Base-by-base conservation (phyloP, 2,329 filamentous ascomycete genomes). In the Chrysosphaeria jannelii region DNA sequence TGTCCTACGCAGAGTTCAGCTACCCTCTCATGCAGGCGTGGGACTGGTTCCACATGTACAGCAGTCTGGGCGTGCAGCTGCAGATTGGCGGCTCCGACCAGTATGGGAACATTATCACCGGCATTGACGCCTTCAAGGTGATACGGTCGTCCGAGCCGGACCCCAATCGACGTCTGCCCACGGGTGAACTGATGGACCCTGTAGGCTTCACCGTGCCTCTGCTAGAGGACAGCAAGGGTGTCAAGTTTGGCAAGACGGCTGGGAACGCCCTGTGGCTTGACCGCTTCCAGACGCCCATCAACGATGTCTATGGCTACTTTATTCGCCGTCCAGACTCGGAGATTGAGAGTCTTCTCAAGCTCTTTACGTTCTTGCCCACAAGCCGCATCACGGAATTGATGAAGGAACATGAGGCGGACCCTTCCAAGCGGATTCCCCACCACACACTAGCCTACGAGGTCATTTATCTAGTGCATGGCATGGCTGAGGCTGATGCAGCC, bases 21-120 rank as follows among this genome's bases (percentile, higher is more conserved):
- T 97, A 97, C 38, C 85, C 88, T 1, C 47, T 97, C 10, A 61
- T 93, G 35, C 85, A 97, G 41, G 78, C 70, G 12, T 93, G 79
- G 70, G 85, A 97, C 41, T 97, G 79, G 61, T 93, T 75, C 74
- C 56, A 72, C 34, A 57, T 93, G 47, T 88, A 72, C 44, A 41
- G 35, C 29, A 54, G 59, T 22, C 51, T 54, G 13, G 57, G 57
- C 22, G 53, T 78, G 7, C 68, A 79, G 38, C 58, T 93, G 39
- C 78, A 97, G 45, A 74, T 97, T 24, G 85, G 85, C 27, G 85
- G 85, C 19, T 78, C 78, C 5, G 85, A 97, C 39, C 85, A 97
- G 46, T 93, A 69, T 39, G 85, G 85, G 30, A 97, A 97, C 44
- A 93, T 97, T 32, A 58, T 88, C 14, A 66, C 79, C 8, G 85